Conservation (phyloP, 257 asterid species). For the Cynanchum wilfordii region DNA sequence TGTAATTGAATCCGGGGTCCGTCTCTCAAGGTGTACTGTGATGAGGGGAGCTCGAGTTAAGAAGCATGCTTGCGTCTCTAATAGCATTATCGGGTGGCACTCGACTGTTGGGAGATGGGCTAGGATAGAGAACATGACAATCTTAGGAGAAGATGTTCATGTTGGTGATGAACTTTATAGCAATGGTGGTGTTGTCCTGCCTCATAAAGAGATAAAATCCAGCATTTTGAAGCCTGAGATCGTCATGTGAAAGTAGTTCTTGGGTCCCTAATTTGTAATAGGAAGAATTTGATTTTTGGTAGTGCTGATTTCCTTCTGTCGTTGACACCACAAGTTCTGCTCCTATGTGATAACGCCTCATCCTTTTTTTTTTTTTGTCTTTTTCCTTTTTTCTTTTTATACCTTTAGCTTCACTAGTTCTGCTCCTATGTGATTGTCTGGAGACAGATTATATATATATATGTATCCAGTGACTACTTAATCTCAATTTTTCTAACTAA, state of each 20-base stretch:
- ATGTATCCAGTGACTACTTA: neutral
- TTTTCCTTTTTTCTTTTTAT: too few species aligned
- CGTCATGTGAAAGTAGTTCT: slow-evolving; percentile 27
- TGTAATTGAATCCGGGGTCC: slow-evolving; percentile 60
- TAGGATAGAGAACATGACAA: slow-evolving; percentile 36
- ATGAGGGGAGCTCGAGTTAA: slow-evolving; percentile 72
- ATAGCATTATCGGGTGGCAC: slow-evolving; percentile 36
- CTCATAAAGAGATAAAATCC: slow-evolving; percentile 52
- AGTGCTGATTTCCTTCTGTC: neutral
- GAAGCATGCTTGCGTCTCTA: slow-evolving; percentile 48
- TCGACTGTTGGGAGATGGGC: slow-evolving; percentile 39
- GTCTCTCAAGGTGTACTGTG: slow-evolving; percentile 67
- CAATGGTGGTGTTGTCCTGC: slow-evolving; percentile 31
- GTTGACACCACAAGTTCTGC: neutral
- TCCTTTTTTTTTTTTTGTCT: neutral
- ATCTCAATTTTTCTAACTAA: neutral
- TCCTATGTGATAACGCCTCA: neutral
- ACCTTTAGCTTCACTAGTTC: neutral
- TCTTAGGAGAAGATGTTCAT: slow-evolving; percentile 36
- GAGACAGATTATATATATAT: neutral
- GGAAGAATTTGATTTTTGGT: neutral
- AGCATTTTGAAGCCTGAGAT: slow-evolving; percentile 33
- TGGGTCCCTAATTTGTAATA: neutral
- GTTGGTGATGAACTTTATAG: slow-evolving; percentile 29
- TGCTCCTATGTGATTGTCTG: too few species aligned